Conservation (phyloP, 768 basidiomycete species). For the Pleurotus citrinopileatus region DNA sequence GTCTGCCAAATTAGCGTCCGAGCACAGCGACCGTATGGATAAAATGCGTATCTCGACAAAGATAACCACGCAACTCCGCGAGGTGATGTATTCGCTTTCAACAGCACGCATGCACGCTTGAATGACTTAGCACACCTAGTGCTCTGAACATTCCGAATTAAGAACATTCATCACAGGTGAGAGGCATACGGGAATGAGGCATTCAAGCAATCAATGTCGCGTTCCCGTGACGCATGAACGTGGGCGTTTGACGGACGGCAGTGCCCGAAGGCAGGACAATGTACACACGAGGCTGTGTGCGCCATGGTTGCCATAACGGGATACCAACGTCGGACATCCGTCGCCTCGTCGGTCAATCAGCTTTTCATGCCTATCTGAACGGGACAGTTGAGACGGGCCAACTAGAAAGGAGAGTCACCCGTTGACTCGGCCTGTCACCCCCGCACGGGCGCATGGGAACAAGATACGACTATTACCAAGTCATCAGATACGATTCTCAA, state of each 20-base stretch:
- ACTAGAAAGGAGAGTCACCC: background rate
- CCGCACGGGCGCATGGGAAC: no score
- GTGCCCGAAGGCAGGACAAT: background rate
- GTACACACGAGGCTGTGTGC: background rate
- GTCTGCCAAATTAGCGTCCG: background rate
- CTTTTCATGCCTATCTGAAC: background rate
- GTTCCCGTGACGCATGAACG: background rate
- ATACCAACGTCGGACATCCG: background rate
- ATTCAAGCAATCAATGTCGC: background rate
- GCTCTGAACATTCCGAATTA: background rate
- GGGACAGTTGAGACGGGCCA: background rate
- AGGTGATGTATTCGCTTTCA: background rate
- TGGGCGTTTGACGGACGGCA: no score
- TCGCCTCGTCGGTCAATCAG: no score
- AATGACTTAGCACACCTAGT: background rate
- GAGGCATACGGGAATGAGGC: background rate
- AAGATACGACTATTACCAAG: no score
- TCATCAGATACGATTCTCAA: no score
- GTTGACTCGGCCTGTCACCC: background rate
- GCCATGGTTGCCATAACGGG: constrained; percentile 1
- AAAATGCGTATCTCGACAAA: background rate
- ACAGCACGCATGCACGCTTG: constrained; percentile 1
- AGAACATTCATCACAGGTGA: background rate
- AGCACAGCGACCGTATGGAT: background rate
- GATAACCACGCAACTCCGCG: background rate